These are phyloP conservation scores for Fistulifera pelliculosa DNA, from an alignment of 108 stramenopile species.

Conservation along the genomic window DNA sequence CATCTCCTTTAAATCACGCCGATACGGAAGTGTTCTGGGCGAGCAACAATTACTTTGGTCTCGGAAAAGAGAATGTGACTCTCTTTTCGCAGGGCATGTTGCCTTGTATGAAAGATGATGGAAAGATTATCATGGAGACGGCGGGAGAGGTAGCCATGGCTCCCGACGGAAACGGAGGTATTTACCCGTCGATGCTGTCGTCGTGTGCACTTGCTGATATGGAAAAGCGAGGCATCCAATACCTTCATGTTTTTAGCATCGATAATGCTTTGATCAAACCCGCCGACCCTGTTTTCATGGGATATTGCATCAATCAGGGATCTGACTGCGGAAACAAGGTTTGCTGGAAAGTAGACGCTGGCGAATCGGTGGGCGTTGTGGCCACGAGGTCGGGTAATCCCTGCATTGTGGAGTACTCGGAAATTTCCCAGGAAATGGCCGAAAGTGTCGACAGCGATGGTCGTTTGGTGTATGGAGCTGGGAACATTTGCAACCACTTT, in stretches of 20 bases:
- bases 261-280: constrained; percentile 91
- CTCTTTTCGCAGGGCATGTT: constrained; percentile 94
- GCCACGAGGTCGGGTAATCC: constrained; percentile 64
- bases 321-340: constrained; percentile 96
- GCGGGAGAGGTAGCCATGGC: constrained; percentile 60
- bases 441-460: constrained; percentile 40
- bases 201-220: constrained; percentile 83
- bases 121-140: constrained; percentile 88
- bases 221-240: constrained; percentile 62
- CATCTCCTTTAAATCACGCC: constrained; percentile 90
- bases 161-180: constrained; percentile 97
- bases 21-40: constrained; percentile 74
- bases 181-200: constrained; percentile 85
- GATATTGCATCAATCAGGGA: constrained; percentile 69
- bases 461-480: constrained; percentile 84
- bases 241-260: constrained; percentile 90
- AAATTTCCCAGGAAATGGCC: constrained; percentile 71
- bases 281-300: constrained; percentile 93
- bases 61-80: constrained; percentile 53
- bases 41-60: constrained; percentile 70
- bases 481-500: constrained; percentile 98
- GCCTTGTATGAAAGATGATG: constrained; percentile 79
- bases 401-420: constrained; percentile 91
- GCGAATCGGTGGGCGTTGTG: constrained; percentile 93
- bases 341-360: constrained; percentile 74